Base-by-base conservation (phyloP, 2,329 filamentous ascomycete genomes). In the Calonectria pseudoturangicola region DNA sequence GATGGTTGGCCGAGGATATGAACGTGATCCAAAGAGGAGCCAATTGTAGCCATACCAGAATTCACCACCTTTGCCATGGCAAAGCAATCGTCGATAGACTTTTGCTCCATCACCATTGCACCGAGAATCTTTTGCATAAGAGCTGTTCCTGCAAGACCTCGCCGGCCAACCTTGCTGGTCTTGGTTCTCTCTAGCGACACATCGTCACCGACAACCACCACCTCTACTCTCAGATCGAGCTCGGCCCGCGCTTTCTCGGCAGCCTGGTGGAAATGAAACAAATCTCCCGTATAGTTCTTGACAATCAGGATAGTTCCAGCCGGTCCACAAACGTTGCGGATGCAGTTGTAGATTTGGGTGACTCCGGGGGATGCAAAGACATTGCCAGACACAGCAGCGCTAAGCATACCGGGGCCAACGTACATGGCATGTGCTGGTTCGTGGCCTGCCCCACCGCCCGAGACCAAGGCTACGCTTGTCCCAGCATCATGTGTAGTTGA, bases 281-380 rank as follows among this genome's bases (percentile, higher is more conserved):
- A n/a, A 27, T 70, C 67, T 15, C 67, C 67, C 16, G 67, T 70
- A 27, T 65, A 69, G 33, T 69, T 69, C 30, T 51, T 69, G 45
- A 64, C 45, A 30, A 69, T 63, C 21, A 64, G 54, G 13, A 69
- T 69, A 6, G 30, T 63, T 13, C 66, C 66, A 13, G 54, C 28
- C 13, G 28, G 5, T 16, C 66, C 43, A n/a, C 33, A 27, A 4
- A 54, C 39, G 5, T 33, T 47, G 15, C 25, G 58, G 10, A 65
- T 65, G 10, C 54, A 58, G 33, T 41, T 45, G 16, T 36, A 15
- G 18, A 93, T 88, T 81, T 93, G 92, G 78, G 91, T 89, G 2
- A 91, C 91, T 2, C 86, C 88, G 2, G 92, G 92, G 2, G 88
- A 91, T 4, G 92, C 92, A 79, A 93, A 93, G 75, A 93, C 92